These are phyloP conservation scores for Solanum aculeatissimum DNA, from an alignment of 305 asterid species.

Conservation along the genomic window DNA sequence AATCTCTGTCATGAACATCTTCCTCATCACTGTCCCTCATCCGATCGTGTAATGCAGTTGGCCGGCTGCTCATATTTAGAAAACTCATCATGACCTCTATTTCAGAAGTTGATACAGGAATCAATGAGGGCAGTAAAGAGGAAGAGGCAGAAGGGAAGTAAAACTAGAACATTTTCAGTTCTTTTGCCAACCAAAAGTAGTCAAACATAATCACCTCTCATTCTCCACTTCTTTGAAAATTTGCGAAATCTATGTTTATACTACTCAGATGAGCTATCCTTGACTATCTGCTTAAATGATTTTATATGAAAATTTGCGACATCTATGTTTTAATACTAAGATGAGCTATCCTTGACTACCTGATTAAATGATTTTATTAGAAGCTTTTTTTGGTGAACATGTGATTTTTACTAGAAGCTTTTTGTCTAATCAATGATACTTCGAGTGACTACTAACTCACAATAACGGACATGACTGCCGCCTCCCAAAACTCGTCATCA, in stretches of 20 bases:
- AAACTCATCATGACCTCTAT: background rate
- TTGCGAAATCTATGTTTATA: background rate
- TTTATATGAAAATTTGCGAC: background rate
- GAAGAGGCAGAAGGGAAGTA: background rate
- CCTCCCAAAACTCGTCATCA: background rate
- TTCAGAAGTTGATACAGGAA: background rate
- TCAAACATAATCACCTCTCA: background rate
- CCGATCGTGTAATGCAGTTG: conserved; percentile 84
- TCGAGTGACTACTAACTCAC: background rate
- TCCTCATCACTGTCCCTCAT: conserved; percentile 96
- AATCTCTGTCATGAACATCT: conserved; percentile 84
- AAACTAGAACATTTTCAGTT: background rate
- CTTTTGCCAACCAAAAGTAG: background rate
- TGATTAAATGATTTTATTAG: background rate
- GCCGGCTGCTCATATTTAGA: conserved; percentile 51
- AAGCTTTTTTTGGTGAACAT: background rate
- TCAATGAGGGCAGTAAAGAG: background rate
- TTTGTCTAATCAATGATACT: background rate
- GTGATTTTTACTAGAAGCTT: background rate
- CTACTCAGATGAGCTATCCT: background rate
- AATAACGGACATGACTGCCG: background rate
- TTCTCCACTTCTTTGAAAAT: background rate
- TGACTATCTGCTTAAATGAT: no score
- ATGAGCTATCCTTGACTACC: background rate
- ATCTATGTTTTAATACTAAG: background rate